phyloP scores from a whole-genome alignment of 2,329 filamentous ascomycete species.

The Tolypocladium album region DNA sequence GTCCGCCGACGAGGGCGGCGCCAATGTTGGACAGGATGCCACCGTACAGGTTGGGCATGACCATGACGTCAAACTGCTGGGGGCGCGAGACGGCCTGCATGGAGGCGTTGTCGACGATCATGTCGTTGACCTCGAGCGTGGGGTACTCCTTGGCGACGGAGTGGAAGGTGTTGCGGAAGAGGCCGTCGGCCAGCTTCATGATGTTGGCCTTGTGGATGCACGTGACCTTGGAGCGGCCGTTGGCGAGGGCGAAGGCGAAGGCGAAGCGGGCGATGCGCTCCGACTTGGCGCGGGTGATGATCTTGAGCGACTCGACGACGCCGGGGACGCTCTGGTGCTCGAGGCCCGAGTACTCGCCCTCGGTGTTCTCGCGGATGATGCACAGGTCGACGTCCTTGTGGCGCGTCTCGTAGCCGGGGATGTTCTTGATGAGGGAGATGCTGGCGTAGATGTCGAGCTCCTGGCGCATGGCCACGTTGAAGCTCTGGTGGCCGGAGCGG shows the following conservation, averaged over 20 bases:
- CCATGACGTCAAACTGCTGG: constrained; percentile 99
- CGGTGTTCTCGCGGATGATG: constrained; percentile 99
- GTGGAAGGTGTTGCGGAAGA: constrained; percentile 98
- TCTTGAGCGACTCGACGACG: constrained; percentile 98
- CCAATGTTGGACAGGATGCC: constrained; percentile 98
- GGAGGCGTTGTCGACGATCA: constrained; percentile 99
- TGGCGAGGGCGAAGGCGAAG: constrained; percentile 94
- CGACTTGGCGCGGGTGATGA: constrained; percentile 97
- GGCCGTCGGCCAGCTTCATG: constrained; percentile 98
- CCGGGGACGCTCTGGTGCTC: constrained; percentile 96
- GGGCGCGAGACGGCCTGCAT: constrained; percentile 97
- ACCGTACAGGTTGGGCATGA: constrained; percentile 99
- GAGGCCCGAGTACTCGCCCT: constrained; percentile 97
- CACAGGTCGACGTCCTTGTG: constrained; percentile 96
- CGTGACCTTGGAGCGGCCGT: constrained; percentile 98
- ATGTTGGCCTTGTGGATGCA: constrained; percentile 99
- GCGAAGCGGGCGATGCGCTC: constrained; percentile 99
- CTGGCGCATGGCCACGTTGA: constrained; percentile 98
- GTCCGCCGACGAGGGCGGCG: constrained; percentile 90
- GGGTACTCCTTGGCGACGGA: constrained; percentile 89
- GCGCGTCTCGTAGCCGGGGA: constrained; percentile 93
- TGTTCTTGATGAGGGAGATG: constrained; percentile 98
- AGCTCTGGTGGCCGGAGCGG: constrained; percentile 94
- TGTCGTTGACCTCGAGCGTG: constrained; percentile 91
- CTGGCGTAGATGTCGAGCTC: constrained; percentile 99